Evolutionary conservation across 345 rosid genomes (phyloP), one percentile per base, ranked within the genome.

Genomic region (Eucalyptus guilfoylei): DNA sequence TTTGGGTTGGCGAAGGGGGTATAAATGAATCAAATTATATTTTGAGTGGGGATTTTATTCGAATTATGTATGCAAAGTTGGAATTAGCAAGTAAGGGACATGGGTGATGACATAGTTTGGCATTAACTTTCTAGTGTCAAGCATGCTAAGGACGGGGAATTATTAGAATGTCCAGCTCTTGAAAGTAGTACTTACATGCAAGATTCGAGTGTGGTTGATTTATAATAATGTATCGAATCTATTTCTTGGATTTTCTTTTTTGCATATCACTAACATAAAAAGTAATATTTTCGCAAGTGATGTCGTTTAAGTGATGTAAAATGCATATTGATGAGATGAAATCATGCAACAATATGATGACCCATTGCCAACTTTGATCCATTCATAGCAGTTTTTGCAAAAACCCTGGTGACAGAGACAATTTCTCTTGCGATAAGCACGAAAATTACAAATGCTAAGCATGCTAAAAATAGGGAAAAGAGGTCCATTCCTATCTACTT

Each of bases 141-240:
- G 76, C 37, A 64, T 64, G 40, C 37, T 8, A 0, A 64, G 37
- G 37, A n/a, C 2, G 0, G 19, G 76, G 2, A 28, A 30, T 0
- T 1, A 62, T 13, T 30, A 62, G 69, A 28, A 62, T 62, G 69
- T 28, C 16, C 5, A 0, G 14, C 69, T 62, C 69, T 28, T 12
- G 0, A 62, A 62, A 58, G 11, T 26, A 5, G 64, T 58, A 26
- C n/a, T 10, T 60, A 60, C 1, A 28, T 6, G 0, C 32, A 28
- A 21, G 58, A 52, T 50, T 50, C 1, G 4, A 50, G 52, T 49
- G 19, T 14, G 7, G 14, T 49, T 14, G 9, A 50, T 50, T 50
- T 3, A 50, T 52, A 19, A 52, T 52, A 52, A 62, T 28, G 34
- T 62, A n/a, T 62, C 37, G 1, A 30, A 62, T 30, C 9, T 30